phyloP scores from a whole-genome alignment of 2,329 filamentous ascomycete genomes.

The Aspergillus japonicus region DNA sequence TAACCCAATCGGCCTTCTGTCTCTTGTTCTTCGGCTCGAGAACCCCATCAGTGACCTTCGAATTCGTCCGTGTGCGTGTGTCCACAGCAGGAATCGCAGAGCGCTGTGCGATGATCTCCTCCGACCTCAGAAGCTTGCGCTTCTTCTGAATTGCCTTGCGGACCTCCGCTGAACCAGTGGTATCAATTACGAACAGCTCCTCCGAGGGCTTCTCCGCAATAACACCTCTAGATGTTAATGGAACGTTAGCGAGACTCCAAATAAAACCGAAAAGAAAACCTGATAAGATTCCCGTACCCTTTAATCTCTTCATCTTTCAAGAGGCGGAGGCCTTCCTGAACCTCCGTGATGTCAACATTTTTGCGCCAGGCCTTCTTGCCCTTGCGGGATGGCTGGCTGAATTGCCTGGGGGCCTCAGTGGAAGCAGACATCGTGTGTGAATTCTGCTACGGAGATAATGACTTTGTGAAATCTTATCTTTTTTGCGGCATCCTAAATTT shows the following conservation, averaged over 20 bases:
- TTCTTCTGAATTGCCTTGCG: slow-evolving; percentile 63
- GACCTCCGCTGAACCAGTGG: slow-evolving; percentile 66
- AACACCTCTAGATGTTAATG: slow-evolving; percentile 63
- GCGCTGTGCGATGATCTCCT: slow-evolving; percentile 85
- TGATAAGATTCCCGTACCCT: slow-evolving; percentile 57
- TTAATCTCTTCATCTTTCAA: slow-evolving; percentile 86
- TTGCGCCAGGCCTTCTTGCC: slow-evolving; percentile 99
- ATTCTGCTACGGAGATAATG: slow-evolving; percentile 16
- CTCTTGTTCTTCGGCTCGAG: slow-evolving; percentile 68
- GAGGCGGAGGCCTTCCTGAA: slow-evolving; percentile 77
- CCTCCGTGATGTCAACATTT: slow-evolving; percentile 88
- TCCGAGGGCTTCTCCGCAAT: slow-evolving; percentile 78
- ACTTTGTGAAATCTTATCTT: slow-evolving; percentile 17
- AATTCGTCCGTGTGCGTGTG: slow-evolving; percentile 70
- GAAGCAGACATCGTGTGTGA: slow-evolving; percentile 33
- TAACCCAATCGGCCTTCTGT: slow-evolving; percentile 74
- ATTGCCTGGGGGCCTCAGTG: slow-evolving; percentile 67
- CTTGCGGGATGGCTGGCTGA: slow-evolving; percentile 87
- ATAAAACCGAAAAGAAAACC: not conserved
- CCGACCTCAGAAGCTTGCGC: slow-evolving; percentile 79
- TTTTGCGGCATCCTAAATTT: slow-evolving; percentile 21
- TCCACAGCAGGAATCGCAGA: slow-evolving; percentile 79
- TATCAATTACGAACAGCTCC: slow-evolving; percentile 83
- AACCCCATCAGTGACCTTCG: slow-evolving; percentile 70
- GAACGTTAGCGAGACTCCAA: slow-evolving; percentile 7